Evolutionary conservation across 2,329 filamentous ascomycete species (phyloP), one percentile per base, ranked within the genome.

Genomic region (Pseudocercospora fuligena): DNA sequence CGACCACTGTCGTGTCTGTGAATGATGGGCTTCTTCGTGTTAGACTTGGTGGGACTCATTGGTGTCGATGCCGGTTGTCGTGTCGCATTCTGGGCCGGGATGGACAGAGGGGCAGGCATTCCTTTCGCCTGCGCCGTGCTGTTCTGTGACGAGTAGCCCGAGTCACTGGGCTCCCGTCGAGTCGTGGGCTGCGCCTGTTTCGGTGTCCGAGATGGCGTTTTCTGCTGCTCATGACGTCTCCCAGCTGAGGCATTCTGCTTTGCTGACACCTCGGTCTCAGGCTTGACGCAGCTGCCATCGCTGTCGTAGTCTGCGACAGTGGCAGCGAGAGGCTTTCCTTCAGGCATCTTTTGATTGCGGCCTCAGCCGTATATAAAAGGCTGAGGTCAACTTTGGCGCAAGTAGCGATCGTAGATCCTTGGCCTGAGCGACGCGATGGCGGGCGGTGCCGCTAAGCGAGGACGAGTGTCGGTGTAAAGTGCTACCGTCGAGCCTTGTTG

Each of bases 141-240:
- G 54, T 60, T 66, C 36, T 73, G 72, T 54, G 86, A 88, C 69
- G 85, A 88, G 81, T 88, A 88, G 73, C 87, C 87, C 71, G 86
- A 88, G 78, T 89, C 87, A 78, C 84, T 87, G 72, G 81, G 79
- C 77, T 87, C 83, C 67, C 80, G 78, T 58, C 75, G 72, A 46
- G 65, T 64, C 51, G 54, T 61, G 23, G 62, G 65, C 46, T 57
- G 64, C 56, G 65, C 60, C 5, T 74, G 66, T 74, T 75, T 76
- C 46, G 61, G 64, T 54, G 70, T 74, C 72, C 72, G 73, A 68
- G 70, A 75, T 73, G 72, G 46, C 33, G 40, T 51, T 49, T 60
- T 36, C 23, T 60, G 47, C 40, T 63, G 66, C 59, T 70, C 62
- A 33, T 66, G 23, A 66, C 67, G 59, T 63, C 82, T 69, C 61